Percentiles rank a stretch among this genome's conserved stretches.
phyloP scores from a whole-genome alignment of 352 stramenopile genomes.

The Thalassiosira mediterranea region DNA sequence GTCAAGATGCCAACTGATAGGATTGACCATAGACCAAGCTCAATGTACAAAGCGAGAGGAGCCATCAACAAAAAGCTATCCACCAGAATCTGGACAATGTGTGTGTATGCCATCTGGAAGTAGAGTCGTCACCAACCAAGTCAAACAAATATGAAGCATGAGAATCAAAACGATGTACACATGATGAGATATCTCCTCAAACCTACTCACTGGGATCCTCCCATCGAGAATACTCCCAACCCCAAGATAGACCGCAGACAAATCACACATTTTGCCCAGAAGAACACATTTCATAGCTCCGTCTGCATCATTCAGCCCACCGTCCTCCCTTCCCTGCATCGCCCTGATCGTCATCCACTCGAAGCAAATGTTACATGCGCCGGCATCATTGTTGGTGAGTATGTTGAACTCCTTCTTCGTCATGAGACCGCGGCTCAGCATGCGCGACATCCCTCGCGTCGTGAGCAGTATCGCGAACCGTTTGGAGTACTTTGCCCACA shows the following conservation, averaged over 20 bases:
- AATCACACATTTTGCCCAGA: constrained; percentile 12
- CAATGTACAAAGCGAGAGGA: constrained; percentile 18
- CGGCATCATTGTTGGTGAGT: background rate
- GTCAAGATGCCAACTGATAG: constrained; percentile 32
- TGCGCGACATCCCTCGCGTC: constrained; percentile 29
- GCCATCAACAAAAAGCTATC: constrained; percentile 22
- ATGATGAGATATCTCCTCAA: no score
- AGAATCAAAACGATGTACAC: no score
- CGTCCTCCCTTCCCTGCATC: constrained; percentile 5
- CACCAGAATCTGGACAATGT: constrained; percentile 36
- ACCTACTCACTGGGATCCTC: no score
- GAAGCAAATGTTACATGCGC: background rate
- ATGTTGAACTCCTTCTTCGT: constrained; percentile 30
- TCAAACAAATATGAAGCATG: no score
- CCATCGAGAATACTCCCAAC: no score
- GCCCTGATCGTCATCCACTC: constrained; percentile 11
- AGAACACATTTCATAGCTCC: background rate
- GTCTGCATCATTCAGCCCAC: background rate
- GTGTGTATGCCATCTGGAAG: constrained; percentile 27
- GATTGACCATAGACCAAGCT: constrained; percentile 12
- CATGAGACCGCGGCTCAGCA: constrained; percentile 46
- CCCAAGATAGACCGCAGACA: no score
- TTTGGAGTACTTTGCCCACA: constrained; percentile 36
- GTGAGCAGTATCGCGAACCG: constrained; percentile 44
- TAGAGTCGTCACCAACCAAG: no score